These are phyloP conservation scores for Lagenaria siceraria DNA, from an alignment of 306 rosid genomes.

Conservation along the genomic window DNA sequence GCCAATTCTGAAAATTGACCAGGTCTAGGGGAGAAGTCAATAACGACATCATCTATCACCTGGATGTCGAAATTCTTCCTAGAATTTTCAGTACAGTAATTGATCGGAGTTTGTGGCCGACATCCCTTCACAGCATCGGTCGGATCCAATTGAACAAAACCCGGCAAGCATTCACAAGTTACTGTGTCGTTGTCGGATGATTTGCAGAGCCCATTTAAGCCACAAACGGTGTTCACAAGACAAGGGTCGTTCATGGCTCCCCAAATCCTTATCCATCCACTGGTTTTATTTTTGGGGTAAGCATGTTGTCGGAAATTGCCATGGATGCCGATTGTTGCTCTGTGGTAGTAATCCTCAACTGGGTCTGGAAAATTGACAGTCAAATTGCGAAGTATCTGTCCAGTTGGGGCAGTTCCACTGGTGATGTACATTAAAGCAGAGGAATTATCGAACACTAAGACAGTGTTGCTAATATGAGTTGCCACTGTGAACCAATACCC, in stretches of 20 bases:
- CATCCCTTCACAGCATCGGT: neutral
- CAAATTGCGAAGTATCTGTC: neutral
- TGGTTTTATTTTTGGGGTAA: neutral
- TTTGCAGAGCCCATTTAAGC: slow-evolving; percentile 1
- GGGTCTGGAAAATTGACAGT: neutral
- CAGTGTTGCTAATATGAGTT: neutral
- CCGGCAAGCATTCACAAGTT: slow-evolving; percentile 6
- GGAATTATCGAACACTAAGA: neutral
- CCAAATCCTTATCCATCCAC: neutral
- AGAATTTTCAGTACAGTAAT: neutral
- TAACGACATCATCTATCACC: neutral
- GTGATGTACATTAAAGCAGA: neutral
- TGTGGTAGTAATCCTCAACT: neutral
- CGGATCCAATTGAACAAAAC: slow-evolving; percentile 5
- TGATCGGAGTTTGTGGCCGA: neutral
- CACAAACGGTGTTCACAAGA: neutral
- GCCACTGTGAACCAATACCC: neutral
- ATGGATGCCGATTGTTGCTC: neutral
- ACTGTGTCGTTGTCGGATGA: neutral
- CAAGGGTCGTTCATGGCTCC: neutral
- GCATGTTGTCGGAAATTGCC: neutral
- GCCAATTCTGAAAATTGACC: neutral
- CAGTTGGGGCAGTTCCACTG: neutral
- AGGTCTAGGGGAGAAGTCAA: neutral
- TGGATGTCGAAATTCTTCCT: neutral